Base-by-base conservation (phyloP, 352 stramenopile species). In the Thalassiosira mediterranea region DNA sequence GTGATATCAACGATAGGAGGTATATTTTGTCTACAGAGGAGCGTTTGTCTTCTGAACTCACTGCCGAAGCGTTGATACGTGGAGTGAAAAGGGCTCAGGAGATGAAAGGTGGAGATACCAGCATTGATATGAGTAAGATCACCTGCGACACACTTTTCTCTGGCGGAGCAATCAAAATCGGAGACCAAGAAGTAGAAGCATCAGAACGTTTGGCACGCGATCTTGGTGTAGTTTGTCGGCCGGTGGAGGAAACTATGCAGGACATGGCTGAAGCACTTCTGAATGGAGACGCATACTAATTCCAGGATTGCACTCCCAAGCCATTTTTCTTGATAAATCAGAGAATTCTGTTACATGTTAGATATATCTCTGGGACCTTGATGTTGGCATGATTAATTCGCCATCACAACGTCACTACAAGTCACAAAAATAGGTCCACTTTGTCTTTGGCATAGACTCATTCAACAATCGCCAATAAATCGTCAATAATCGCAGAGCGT, bases 161-260 rank as follows among this genome's bases (percentile, higher is more conserved):
- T 34, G 87, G 87, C 28, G 87, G 87, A 23, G 83, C 83, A 21
- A 91, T 93, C 54, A 81, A 83, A 21, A 91, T 93, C 68, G 87
- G 87, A 38, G 44, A 77, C 7, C 46, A 63, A 68, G 87, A 93
- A 67, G 80, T 88, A 1, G 81, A 90, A 1, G 69, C 82, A 5
- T 51, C 46, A n/a, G 59, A 85, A n/a, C 46, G 72, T 68, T 60
- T 93, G 49, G 17, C 68, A 42, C 17, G 69, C 29, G 62, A 88
- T 32, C 44, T 91, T 21, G 80, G 79, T 17, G 46, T 89, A 29
- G 64, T 60, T 11, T 72, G 84, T 57, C 64, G 76, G 37, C 66
- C 82, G 28, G 77, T 90, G 1, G 66, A 91, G 28, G 74, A 89
- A 25, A 83, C 72, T 0, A 89, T 92, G 51, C 25, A 61, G 13